Evolutionary conservation across 768 basidiomycete genomes (phyloP), one percentile per base, ranked within the genome.

Genomic region (Psilocybe subaeruginosa): DNA sequence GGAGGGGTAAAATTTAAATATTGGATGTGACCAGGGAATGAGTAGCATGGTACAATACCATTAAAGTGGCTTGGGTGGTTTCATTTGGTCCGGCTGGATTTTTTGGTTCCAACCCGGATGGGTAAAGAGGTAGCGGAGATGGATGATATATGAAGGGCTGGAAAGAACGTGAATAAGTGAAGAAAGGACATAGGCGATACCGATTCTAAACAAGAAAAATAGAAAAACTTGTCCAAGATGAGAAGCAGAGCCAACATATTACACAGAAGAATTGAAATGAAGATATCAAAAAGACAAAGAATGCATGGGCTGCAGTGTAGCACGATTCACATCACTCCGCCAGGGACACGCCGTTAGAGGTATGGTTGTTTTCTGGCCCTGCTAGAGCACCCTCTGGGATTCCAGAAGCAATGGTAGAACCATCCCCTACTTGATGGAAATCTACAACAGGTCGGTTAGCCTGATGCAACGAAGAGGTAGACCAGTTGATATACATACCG

Each of bases 391-490:
- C 90, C 72, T 86, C 82, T 35, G 88, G 80, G 19, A 89, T 78
- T 49, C 84, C 83, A 63, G 80, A 74, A 27, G 82, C 67, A 45
- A 77, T 69, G 8, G 77, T 72, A 12, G 77, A 65, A 43, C 83
- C 71, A 58, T 89, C 88, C 39, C 83, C 85, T 45, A 90, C 88
- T 76, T 92, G 90, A 69, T 93, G 91, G 82, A 92, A 93, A 69
- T 92, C 91, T 93, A 58, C 39, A 46, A 14, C 47, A 43, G 48
- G 6, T 23, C 27, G 12, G 27, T 62, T 27, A 59, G 33, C 16
- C 31, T 23, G 23, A 23, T 23, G 23, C 23, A 30, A 17, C 23
- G 49, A 54, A 30, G 9, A 7, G 3, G 7, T 29, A 9, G 30
- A 11, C 43, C 33, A 30, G 7, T 63, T n/a, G 39, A n/a, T 11